phyloP scores from a whole-genome alignment of 768 basidiomycete species.

The Nidularia pulvinata region DNA sequence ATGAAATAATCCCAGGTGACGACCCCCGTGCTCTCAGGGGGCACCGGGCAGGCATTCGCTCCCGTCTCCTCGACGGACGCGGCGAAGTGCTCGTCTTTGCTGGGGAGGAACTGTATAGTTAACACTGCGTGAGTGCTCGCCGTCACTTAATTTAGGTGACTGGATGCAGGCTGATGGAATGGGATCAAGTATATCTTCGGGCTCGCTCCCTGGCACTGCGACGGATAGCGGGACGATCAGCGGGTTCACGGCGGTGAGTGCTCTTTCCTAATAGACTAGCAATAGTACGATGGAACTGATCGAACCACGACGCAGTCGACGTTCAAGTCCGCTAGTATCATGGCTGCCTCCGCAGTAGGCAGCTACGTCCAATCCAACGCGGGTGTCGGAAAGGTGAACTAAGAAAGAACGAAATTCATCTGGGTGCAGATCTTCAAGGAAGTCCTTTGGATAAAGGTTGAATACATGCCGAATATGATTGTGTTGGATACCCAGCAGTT shows the following conservation, averaged over 20 bases:
- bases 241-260: constrained; percentile 17
- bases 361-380: constrained; percentile 17
- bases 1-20: constrained; percentile 2
- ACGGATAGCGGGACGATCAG: constrained; percentile 14
- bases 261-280: no score
- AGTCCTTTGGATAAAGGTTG: no score
- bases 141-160: no score
- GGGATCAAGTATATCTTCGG: constrained; percentile 10
- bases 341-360: constrained; percentile 13
- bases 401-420: not conserved
- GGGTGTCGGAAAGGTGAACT: constrained; percentile 19
- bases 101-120: constrained; percentile 14
- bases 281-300: no score
- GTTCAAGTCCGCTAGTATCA: constrained; percentile 12
- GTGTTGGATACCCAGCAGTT: no score
- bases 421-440: no score
- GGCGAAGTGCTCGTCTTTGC: constrained; percentile 9
- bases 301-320: constrained; percentile 5
- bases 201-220: constrained; percentile 13
- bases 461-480: no score
- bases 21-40: constrained; percentile 9
- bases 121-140: constrained; percentile 9
- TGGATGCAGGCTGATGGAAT: no score
- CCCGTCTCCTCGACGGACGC: constrained; percentile 12
- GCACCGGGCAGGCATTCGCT: constrained; percentile 14